A percentile compares a stretch with the other conserved stretches of the same genome.
phyloP scores from a whole-genome alignment of 257 asterid genomes.

The Lantana camara region DNA sequence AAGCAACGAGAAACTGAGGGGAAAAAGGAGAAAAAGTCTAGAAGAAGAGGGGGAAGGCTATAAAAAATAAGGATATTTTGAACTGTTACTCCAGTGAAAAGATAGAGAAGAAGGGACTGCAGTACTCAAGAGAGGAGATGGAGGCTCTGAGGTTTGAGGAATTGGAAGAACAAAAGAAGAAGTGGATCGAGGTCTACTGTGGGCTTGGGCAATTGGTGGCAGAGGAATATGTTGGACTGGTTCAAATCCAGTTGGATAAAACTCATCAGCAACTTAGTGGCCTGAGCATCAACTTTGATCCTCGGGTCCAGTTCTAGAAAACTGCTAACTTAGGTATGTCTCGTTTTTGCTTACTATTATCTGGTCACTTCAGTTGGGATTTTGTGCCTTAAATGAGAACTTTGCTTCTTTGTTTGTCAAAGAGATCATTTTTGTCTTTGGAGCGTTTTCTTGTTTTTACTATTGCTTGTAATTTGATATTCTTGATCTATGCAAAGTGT shows the following conservation, averaged over 20 bases:
- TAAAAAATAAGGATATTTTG: constrained; percentile 29
- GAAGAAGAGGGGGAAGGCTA: constrained; percentile 42
- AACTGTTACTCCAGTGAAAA: constrained; percentile 22
- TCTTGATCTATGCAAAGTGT: constrained; percentile 10
- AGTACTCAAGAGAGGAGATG: constrained; percentile 64
- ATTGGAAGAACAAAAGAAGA: constrained; percentile 65
- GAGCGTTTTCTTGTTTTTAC: constrained; percentile 4
- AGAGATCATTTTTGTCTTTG: constrained; percentile 5
- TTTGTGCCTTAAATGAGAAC: constrained; percentile 7
- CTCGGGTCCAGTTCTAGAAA: constrained; percentile 52
- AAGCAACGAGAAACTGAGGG: constrained; percentile 29
- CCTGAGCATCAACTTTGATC: constrained; percentile 48
- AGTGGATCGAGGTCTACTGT: constrained; percentile 76
- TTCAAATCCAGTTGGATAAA: constrained; percentile 13
- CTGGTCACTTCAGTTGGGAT: constrained; percentile 12
- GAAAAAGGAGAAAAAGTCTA: constrained; percentile 38
- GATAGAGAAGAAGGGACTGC: constrained; percentile 40
- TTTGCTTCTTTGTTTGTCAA: constrained; percentile 8
- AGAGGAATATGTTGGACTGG: constrained; percentile 61
- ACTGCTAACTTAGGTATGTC: constrained; percentile 42
- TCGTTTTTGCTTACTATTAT: not conserved
- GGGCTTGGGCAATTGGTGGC: constrained; percentile 56
- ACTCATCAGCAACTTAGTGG: constrained; percentile 32
- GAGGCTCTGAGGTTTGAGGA: constrained; percentile 61
- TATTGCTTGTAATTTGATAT: constrained; percentile 5